Conservation (phyloP, 495 filamentous ascomycete genomes). For the Halenospora varia region DNA sequence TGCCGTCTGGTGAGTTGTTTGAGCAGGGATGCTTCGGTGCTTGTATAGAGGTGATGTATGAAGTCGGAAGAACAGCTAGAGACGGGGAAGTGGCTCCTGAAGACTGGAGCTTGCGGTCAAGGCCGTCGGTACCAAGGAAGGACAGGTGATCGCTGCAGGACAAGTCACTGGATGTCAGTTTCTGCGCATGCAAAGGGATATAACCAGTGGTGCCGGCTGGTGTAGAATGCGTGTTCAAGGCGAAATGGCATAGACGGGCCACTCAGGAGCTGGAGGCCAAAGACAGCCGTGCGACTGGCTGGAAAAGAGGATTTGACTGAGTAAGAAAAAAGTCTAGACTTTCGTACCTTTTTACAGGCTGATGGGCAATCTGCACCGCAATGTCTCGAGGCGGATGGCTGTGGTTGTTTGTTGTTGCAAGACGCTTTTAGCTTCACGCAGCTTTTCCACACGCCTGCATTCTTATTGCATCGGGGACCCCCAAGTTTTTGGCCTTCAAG, state of each 20-base stretch:
- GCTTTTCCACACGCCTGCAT: slow-evolving; percentile 11
- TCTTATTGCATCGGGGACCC: slow-evolving; percentile 10
- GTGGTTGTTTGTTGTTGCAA: slow-evolving; percentile 11
- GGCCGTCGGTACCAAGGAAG: not conserved
- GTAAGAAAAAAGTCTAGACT: slow-evolving; percentile 4
- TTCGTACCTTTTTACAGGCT: slow-evolving; percentile 12
- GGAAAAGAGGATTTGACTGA: slow-evolving; percentile 14
- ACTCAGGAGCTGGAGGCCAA: slow-evolving; percentile 14
- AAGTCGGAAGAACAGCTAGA: not conserved
- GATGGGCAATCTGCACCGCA: slow-evolving; percentile 6
- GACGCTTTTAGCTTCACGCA: slow-evolving; percentile 19
- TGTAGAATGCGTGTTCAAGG: not conserved
- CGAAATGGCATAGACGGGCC: slow-evolving; percentile 10
- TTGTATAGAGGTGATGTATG: not conserved
- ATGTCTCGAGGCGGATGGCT: slow-evolving; percentile 13
- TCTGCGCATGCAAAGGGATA: slow-evolving; percentile 6
- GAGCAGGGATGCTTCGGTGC: slow-evolving; percentile 10
- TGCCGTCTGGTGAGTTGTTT: slow-evolving; percentile 20
- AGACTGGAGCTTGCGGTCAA: not conserved
- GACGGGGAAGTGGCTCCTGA: too few relatives aligned
- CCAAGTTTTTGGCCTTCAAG: slow-evolving; percentile 15
- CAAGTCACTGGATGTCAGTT: slow-evolving; percentile 22
- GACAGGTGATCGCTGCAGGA: slow-evolving; percentile 18
- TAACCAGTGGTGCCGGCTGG: slow-evolving; percentile 8
- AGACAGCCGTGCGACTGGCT: slow-evolving; percentile 12